Conservation (phyloP, 768 basidiomycete genomes). For the Cystobasidium ongulense region DNA sequence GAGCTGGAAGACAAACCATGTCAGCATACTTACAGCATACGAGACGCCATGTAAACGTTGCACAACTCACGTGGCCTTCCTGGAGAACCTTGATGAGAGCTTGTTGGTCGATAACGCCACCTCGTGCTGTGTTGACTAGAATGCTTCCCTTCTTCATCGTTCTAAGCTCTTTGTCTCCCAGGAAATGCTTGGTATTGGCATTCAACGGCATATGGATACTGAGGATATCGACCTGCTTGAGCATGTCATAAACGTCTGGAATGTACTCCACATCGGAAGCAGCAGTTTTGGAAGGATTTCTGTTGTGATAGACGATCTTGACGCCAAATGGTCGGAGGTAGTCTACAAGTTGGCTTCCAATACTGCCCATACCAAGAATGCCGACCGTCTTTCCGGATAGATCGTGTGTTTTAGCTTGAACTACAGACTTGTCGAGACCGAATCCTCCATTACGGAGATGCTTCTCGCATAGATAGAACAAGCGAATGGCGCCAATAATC, state of each 20-base stretch:
- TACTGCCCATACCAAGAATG: slow-evolving; percentile 47
- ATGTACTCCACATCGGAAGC: slow-evolving; percentile 51
- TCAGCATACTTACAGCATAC: neutral
- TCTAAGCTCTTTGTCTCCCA: slow-evolving; percentile 35
- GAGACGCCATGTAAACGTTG: neutral
- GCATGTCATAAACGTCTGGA: slow-evolving; percentile 55
- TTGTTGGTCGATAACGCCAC: slow-evolving; percentile 78
- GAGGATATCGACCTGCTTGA: slow-evolving; percentile 67
- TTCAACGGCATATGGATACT: slow-evolving; percentile 77
- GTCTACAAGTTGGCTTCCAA: slow-evolving; percentile 53
- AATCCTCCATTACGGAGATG: slow-evolving; percentile 45
- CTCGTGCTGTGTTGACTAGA: slow-evolving; percentile 50
- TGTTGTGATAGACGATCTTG: slow-evolving; percentile 69
- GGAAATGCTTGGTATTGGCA: slow-evolving; percentile 50
- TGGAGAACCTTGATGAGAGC: slow-evolving; percentile 77
- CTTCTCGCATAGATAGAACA: slow-evolving; percentile 60
- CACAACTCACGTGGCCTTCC: slow-evolving; percentile 67
- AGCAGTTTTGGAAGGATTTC: slow-evolving; percentile 43
- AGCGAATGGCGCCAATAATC: slow-evolving; percentile 65
- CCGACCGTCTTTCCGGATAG: slow-evolving; percentile 20
- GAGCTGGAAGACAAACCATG: slow-evolving; percentile 36
- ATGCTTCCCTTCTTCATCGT: slow-evolving; percentile 36
- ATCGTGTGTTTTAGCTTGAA: slow-evolving; percentile 16
- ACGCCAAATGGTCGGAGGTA: slow-evolving; percentile 67
- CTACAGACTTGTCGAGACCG: slow-evolving; percentile 31